Evolutionary conservation across 2,329 filamentous ascomycete genomes (phyloP), one percentile per base, ranked within the genome.

Genomic region (Diaporthe ampelina): DNA sequence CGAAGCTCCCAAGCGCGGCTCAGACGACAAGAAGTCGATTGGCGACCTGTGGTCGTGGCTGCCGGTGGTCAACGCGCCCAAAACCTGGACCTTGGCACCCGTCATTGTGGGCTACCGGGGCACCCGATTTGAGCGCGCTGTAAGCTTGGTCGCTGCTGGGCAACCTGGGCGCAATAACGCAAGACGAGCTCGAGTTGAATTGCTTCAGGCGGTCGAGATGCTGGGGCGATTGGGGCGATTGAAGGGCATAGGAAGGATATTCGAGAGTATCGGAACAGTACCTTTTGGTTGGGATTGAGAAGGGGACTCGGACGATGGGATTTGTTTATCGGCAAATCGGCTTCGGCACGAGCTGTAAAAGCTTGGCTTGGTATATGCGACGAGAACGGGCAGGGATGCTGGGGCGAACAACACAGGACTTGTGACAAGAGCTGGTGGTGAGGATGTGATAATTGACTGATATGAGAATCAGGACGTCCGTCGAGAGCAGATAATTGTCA

Each of bases 381-480:
- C 65, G 71, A 21, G 26, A 54, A 21, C 21, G 59, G 21, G 35
- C 40, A 69, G 29, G 56, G 58, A 54, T 54, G 52, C 35, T 72
- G 54, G 68, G 73, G 73, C 70, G 75, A 76, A 76, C 75, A 73
- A 68, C 75, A 76, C 73, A 76, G 69, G 74, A 76, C 74, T 54
- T 50, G 35, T 65, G 74, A 75, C 74, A 70, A 73, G 61, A 72
- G 48, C 68, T 70, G 75, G 48, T 58, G 57, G 50, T 58, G 63
- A 74, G 73, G 73, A 76, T 68, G 73, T 37, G 69, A 26, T 17
- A 61, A 73, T 58, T 65, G 61, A 40, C 54, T 48, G 56, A 52
- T 56, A 52, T 48, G 56, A 58, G 35, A 21, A 52, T 67, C 57
- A 54, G 68, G 63, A 57, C 71, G 65, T 73, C 58, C 73, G 72